Base-by-base conservation (phyloP, 306 rosid genomes). In the Styphnolobium japonicum region DNA sequence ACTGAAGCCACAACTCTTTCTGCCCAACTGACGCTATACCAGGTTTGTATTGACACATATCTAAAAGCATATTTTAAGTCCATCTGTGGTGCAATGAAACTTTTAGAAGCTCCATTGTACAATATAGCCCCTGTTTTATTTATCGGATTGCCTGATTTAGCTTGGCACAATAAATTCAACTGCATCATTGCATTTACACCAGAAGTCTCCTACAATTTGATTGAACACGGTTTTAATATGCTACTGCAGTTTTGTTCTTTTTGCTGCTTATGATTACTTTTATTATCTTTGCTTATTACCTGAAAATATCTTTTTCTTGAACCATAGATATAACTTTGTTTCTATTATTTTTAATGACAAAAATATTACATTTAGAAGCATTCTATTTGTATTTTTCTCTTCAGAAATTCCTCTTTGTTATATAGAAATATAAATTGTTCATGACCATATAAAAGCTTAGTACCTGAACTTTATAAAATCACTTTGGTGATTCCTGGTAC, bases 1-100 rank as follows among this genome's bases (percentile, higher is more conserved):
- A 90, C 97, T 21, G 97, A 94, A 86, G 98, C 98, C 22, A 93
- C 98, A 55, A 93, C 98, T 53, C 92, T 93, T 66, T 92, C 97
- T 69, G 97, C 98, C 27, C 98, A 93, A 79, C 86, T 93, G 61
- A 90, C 98, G 10, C 83, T 91, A 42, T 93, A 90, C 84, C 98
- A 94, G 98, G 98, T 94, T 77, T 67, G 83, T 77, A 72, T 51
- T 73, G 72, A 33, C 78, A 22, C 45, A 5, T 63, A 27, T 42
- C 33, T 75, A 36, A 53, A 10, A 10, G 0, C 34, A 60, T 62
- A n/a, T 18, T 23, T 65, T 76, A 23, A 61, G 42, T 11, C 16
- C 31, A 42, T 39, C 45, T 39, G 45, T 39, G 4, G 5, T 39
- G 45, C 45, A 39, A 2, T 5, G 1, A 39, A 15, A 49, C 21